Base-by-base conservation (phyloP, 768 basidiomycete species). In the Lyophyllum semitale region DNA sequence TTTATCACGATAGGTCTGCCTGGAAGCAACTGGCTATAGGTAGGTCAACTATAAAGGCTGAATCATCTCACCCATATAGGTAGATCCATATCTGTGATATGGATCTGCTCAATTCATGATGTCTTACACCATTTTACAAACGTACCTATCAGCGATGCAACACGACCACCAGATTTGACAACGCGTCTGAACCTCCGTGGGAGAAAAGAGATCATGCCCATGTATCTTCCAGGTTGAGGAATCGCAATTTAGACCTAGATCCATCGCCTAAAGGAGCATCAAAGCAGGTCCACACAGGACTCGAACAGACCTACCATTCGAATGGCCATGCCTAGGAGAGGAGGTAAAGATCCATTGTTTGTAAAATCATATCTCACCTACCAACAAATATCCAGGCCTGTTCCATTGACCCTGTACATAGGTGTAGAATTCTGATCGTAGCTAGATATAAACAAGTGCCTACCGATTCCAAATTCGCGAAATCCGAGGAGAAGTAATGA, bases 341-440 rank as follows among this genome's bases (percentile, higher is more conserved):
- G 20, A 44, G 29, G 51, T 50, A 43, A n/a, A 35, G 38, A 33
- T 11, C 49, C 18, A 45, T 17, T 5, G 29, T 26, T 52, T 22
- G 15, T 55, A 54, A 7, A n/a, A n/a, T 9, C 47, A 48, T 47
- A 49, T 8, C 23, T 43, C 53, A 54, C 69, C 42, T 53, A 87
- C 89, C 89, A 59, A 87, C 84, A 63, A 88, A 90, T 44, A 91
- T 77, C 93, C 93, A 95, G 1, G 88, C 90, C 66, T 90, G 87
- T 57, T 91, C 88, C 88, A 92, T 91, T 13, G 72, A 77, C 63
- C 90, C 78, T 75, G 43, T 18, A 40, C 11, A 27, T 20, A 35
- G 7, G 27, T 41, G 33, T n/a, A 49, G 55, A 23, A 53, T 13
- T 45, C 55, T 54, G 8, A 33, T 20, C 17, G n/a, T 8, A 48